Evolutionary conservation across 1,284 basidiomycete species (phyloP).

Genomic region (Veloboletus limbatus): DNA sequence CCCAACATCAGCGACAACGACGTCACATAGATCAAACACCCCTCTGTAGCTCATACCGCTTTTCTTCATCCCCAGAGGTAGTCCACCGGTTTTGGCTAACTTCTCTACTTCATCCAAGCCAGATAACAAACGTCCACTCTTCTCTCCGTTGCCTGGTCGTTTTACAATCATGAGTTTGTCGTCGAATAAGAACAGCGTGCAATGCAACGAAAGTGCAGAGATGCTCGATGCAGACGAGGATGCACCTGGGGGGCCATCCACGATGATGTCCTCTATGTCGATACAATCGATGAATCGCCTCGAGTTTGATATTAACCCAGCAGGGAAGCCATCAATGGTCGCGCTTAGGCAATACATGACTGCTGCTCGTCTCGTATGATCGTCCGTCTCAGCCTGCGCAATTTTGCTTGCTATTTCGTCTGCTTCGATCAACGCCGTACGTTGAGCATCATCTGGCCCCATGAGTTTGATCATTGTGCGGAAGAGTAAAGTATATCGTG

Average conservation of each 20-base stretch:
- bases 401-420: slow-evolving; percentile 88
- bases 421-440: slow-evolving; percentile 82
- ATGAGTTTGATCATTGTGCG: slow-evolving; percentile 88
- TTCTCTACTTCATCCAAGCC: slow-evolving; percentile 86
- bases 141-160: slow-evolving; percentile 71
- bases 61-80: slow-evolving; percentile 66
- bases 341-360: slow-evolving; percentile 85
- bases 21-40: slow-evolving; percentile 79
- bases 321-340: slow-evolving; percentile 89
- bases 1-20: slow-evolving; percentile 84
- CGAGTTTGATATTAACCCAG: slow-evolving; percentile 80
- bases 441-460: slow-evolving; percentile 72
- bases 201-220: slow-evolving; percentile 58
- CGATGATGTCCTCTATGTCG: slow-evolving; percentile 84
- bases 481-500: slow-evolving; percentile 92
- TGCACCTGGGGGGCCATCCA: slow-evolving; percentile 46
- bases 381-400: slow-evolving; percentile 89
- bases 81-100: slow-evolving; percentile 61
- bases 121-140: slow-evolving; percentile 70
- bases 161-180: slow-evolving; percentile 94
- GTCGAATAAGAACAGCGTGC: slow-evolving; percentile 91
- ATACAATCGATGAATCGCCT: slow-evolving; percentile 90
- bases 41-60: slow-evolving; percentile 86
- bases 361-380: slow-evolving; percentile 85
- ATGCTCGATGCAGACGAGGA: slow-evolving; percentile 42